These are phyloP conservation scores for Penicillium sp. DNA, from an alignment of 2,329 filamentous ascomycete genomes.

Conservation along the genomic window DNA sequence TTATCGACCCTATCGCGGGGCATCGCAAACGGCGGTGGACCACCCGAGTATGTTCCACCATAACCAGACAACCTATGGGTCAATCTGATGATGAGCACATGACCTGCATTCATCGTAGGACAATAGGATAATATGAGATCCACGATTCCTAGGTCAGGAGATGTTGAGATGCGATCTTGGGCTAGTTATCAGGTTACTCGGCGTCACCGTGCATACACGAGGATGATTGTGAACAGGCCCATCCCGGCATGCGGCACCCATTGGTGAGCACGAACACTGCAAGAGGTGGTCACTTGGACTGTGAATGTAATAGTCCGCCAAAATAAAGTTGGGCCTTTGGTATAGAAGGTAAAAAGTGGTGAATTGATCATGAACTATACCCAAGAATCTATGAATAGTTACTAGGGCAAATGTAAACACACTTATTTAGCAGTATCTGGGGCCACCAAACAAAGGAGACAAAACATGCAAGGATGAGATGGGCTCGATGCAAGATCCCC, in stretches of 20 bases:
- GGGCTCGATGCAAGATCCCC: constrained; percentile 1
- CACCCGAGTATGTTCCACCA: neutral
- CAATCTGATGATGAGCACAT: neutral
- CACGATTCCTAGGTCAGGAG: neutral
- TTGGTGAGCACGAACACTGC: neutral
- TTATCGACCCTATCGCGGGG: constrained; percentile 4
- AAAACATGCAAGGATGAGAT: constrained; percentile 4
- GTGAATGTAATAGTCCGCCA: neutral
- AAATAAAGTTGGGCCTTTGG: neutral
- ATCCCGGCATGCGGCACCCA: neutral
- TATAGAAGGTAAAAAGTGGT: neutral
- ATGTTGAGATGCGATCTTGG: neutral
- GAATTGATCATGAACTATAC: neutral
- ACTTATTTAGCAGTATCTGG: neutral
- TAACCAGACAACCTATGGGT: neutral
- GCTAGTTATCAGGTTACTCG: neutral
- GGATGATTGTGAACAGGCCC: neutral
- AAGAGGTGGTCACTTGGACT: neutral
- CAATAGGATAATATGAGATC: neutral
- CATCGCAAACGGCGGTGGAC: constrained; percentile 10
- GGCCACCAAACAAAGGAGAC: neutral
- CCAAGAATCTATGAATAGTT: no score
- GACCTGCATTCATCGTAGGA: neutral
- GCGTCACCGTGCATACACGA: constrained; percentile 1
- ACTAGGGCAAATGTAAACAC: neutral